Evolutionary conservation across 2,329 filamentous ascomycete genomes (phyloP), one percentile per base, ranked within the genome.

Genomic region (Sclerotinia sclerotiorum): DNA sequence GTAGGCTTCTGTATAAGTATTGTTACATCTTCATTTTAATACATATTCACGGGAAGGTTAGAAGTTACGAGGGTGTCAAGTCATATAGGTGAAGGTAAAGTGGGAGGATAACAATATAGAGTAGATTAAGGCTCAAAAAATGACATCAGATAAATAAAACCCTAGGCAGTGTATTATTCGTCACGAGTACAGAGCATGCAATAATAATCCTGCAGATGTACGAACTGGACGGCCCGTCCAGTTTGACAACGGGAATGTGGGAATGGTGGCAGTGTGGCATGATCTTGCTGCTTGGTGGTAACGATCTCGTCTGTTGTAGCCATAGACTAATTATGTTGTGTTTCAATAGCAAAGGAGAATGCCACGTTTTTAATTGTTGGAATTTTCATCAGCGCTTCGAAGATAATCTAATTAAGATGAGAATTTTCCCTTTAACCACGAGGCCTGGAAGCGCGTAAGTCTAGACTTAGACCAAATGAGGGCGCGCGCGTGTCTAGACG

Each of bases 201-300:
- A 24, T 27, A 54, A 52, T 46, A 63, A 54, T 62, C 56, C 65
- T 67, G 48, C 57, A 67, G 27, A 55, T 63, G 57, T 63, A 46
- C n/a, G 32, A 52, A 63, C 57, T 63, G 65, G 48, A 67, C 57
- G 65, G 65, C 44, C 65, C 65, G 65, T 61, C 65, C 65, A 52
- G 55, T 67, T 63, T 62, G 65, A 67, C 65, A 62, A 61, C 55
- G 32, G 32, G 55, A 62, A 62, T 67, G 46, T 67, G 44, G 52
- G 48, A 67, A 67, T 67, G 56, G 35, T 67, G 64, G n/a, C 55
- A 62, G 48, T 62, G 65, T 67, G 57, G 65, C 65, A 67, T 67
- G 65, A 67, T 67, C 65, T 63, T 62, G 57, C 55, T 42, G 44
- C 55, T 67, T 27, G 29, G 27, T 61, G 54, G 64, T 67, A 67